Evolutionary conservation across 257 asterid genomes (phyloP).

Genomic region (Thymus quinquecostatus): DNA sequence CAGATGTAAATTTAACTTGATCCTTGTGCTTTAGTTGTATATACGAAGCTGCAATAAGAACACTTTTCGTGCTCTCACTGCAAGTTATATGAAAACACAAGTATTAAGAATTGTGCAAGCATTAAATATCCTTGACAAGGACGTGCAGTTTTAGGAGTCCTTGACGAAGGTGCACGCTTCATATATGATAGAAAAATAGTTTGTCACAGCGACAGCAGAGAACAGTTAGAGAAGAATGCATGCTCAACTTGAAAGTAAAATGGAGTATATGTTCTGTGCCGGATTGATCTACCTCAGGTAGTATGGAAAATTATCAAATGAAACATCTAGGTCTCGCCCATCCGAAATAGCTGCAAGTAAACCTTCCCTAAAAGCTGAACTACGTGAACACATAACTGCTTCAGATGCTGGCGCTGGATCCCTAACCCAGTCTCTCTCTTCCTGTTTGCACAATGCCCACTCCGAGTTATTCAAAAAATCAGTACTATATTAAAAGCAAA

Average conservation of each 20-base stretch:
- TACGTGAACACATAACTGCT: constrained; percentile 58
- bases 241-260: constrained; percentile 17
- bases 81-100: constrained; percentile 37
- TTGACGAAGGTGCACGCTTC: constrained; percentile 15
- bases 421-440: constrained; percentile 68
- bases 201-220: constrained; percentile 16
- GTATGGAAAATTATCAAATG: constrained; percentile 87
- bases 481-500: constrained; percentile 27
- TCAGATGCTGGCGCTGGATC: constrained; percentile 55
- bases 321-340: constrained; percentile 63
- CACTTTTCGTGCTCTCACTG: constrained; percentile 87
- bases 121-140: constrained; percentile 3
- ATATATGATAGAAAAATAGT: constrained; percentile 19
- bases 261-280: not conserved
- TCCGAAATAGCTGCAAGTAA: constrained; percentile 59
- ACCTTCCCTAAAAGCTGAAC: constrained; percentile 66
- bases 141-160: constrained; percentile 25
- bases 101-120: constrained; percentile 11
- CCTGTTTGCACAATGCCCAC: constrained; percentile 43
- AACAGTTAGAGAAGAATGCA: constrained; percentile 5
- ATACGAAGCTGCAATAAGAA: constrained; percentile 82
- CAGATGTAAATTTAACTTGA: constrained; percentile 66
- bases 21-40: constrained; percentile 79
- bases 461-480: constrained; percentile 20
- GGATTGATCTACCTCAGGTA: constrained; percentile 65